Conservation (phyloP, 2,329 filamentous ascomycete species). For the Colletotrichum brevisporum region DNA sequence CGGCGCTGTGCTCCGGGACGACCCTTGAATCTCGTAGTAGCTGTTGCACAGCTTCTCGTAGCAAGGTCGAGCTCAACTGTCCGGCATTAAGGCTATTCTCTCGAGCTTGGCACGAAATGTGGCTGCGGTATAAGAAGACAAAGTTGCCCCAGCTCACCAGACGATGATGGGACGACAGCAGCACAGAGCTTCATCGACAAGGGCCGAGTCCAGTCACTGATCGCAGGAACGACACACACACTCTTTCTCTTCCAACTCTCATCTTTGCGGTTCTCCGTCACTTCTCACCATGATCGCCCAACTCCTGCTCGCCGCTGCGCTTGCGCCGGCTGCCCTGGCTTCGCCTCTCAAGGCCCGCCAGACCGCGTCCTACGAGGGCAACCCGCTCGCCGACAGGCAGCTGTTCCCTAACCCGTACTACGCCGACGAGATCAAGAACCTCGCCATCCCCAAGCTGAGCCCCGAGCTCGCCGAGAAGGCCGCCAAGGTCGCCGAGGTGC, state of each 20-base stretch:
- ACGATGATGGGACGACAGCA: background rate
- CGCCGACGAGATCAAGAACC: constrained; percentile 54
- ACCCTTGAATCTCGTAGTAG: background rate
- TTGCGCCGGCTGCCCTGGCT: constrained; percentile 34
- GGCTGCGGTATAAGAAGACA: constrained; percentile 22
- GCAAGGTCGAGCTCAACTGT: background rate
- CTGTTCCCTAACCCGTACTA: constrained; percentile 55
- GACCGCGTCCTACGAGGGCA: constrained; percentile 50
- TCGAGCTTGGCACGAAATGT: constrained; percentile 15
- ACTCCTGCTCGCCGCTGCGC: constrained; percentile 31
- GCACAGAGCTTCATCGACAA: background rate
- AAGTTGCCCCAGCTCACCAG: background rate
- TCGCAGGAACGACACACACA: constrained; percentile 11
- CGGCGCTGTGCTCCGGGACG: background rate
- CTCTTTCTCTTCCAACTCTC: constrained; percentile 1
- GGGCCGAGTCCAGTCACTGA: background rate
- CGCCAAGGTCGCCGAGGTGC: constrained; percentile 47
- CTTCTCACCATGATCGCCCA: constrained; percentile 18
- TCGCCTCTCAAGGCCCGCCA: constrained; percentile 30
- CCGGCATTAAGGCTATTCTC: constrained; percentile 16
- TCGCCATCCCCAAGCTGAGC: constrained; percentile 67
- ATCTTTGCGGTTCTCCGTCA: background rate
- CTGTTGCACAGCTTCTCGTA: background rate
- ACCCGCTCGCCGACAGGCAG: constrained; percentile 51
- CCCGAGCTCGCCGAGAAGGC: constrained; percentile 58